Evolutionary conservation across 202 grass and related monocot genomes (phyloP), one percentile per base, ranked within the genome.

Genomic region (Carex arenaria): DNA sequence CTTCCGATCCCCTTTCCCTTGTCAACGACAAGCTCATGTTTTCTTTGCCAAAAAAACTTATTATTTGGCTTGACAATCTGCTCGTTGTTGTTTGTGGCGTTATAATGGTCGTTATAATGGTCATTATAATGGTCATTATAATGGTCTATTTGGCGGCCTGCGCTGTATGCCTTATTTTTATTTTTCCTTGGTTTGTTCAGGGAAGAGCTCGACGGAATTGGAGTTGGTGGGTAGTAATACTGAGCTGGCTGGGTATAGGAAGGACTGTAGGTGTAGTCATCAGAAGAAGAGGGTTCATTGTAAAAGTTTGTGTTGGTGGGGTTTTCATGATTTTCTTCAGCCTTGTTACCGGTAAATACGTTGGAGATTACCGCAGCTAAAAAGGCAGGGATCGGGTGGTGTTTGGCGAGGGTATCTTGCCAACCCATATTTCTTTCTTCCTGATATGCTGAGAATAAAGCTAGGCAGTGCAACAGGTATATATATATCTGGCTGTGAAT

Each of bases 341-440:
- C 60, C 4, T 57, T 82, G 17, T 82, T 69, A 10, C 62, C 62
- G 7, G 63, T 67, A 14, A 82, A 20, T 54, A 82, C 11, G 4
- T 82, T 69, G 13, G 80, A 82, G 23, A 82, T 36, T 9, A 82
- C 80, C n/a, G 43, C 80, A 18, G 26, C 62, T 0, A 82, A 51
- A 19, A 82, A 52, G 19, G 80, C 80, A 6, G 73, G 73, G 53
- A 78, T 40, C 0, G 73, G 73, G 15, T 78, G 4, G 26, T 78
- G 73, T 17, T 67, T 82, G 15, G 62, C 80, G 7, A 82, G 62
- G 42, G 0, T 54, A 52, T 82, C 80, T 68, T 53, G 60, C 80
- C 80, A 82, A 31, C 80, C 54, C 82, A 72, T 84, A 6, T 51
- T 32, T 84, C 82, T 84, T 68, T 31, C 54, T 51, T 72, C 20